Evolutionary conservation across 768 basidiomycete species (phyloP).

Genomic region (Wakefieldia striispora): DNA sequence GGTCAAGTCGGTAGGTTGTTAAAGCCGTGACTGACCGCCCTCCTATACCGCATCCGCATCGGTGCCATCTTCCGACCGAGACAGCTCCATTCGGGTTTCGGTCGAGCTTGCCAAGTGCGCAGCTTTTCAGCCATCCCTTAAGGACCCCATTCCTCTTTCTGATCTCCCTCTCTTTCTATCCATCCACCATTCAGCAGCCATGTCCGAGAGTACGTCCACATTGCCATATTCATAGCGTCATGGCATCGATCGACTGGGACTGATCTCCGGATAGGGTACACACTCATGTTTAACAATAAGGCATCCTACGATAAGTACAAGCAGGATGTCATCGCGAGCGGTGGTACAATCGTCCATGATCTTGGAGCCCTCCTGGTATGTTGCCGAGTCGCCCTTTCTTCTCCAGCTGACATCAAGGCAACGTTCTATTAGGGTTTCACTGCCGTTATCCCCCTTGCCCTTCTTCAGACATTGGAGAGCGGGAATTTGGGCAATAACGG

Average conservation of each 20-base stretch:
- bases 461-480: not conserved
- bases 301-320: constrained; percentile 14
- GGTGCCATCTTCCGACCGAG: no score
- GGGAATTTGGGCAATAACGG: not conserved
- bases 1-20: no score
- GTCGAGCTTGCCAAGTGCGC: not conserved
- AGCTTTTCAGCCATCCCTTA: not conserved
- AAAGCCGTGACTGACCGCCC: no score
- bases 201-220: constrained; percentile 20
- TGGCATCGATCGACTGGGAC: not conserved
- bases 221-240: not conserved
- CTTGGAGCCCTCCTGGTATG: not conserved
- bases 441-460: constrained; percentile 6
- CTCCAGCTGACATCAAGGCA: not conserved
- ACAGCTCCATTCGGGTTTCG: not conserved
- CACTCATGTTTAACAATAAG: constrained; percentile 4
- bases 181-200: constrained; percentile 2
- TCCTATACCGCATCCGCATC: no score
- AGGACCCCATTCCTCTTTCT: not conserved
- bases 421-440: constrained; percentile 15
- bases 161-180: not conserved
- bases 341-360: constrained; percentile 16
- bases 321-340: not conserved
- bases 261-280: constrained; percentile 6
- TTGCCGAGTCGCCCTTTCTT: not conserved